Evolutionary conservation across 2,329 filamentous ascomycete species (phyloP).

Genomic region (Nemania sp.): DNA sequence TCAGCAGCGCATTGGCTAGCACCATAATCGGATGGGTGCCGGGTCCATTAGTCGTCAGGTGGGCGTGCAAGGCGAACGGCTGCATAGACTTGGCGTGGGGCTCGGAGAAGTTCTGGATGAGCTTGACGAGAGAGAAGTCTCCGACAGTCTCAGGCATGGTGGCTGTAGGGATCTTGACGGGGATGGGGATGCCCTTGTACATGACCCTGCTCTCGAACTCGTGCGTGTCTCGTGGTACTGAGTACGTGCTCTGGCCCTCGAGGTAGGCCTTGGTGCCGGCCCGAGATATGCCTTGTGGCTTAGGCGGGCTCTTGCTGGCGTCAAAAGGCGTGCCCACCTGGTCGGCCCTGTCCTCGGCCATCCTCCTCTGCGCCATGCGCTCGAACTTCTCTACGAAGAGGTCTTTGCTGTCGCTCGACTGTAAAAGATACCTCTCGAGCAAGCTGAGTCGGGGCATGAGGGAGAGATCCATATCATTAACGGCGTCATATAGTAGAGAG

Average conservation of each 20-base stretch:
- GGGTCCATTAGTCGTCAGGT: slow-evolving; percentile 88
- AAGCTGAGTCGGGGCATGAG: slow-evolving; percentile 84
- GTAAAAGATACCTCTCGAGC: slow-evolving; percentile 82
- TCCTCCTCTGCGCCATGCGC: slow-evolving; percentile 83
- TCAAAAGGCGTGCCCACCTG: slow-evolving; percentile 49
- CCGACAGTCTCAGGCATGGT: slow-evolving; percentile 94
- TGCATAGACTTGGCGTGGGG: slow-evolving; percentile 81
- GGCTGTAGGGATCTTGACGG: slow-evolving; percentile 93
- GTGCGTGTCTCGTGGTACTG: slow-evolving; percentile 89
- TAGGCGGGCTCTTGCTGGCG: slow-evolving; percentile 52
- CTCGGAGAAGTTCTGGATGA: slow-evolving; percentile 91
- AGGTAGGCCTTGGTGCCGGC: slow-evolving; percentile 66
- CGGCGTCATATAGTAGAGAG: slow-evolving; percentile 83
- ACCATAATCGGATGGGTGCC: slow-evolving; percentile 94
- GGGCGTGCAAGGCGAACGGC: slow-evolving; percentile 82
- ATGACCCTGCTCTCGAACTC: slow-evolving; percentile 95
- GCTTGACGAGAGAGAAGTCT: slow-evolving; percentile 95
- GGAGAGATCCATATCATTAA: slow-evolving; percentile 96
- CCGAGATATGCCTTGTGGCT: slow-evolving; percentile 55
- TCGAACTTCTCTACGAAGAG: slow-evolving; percentile 98
- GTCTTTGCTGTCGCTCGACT: slow-evolving; percentile 91
- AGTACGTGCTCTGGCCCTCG: slow-evolving; percentile 67
- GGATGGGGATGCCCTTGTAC: slow-evolving; percentile 95
- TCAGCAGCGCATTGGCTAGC: slow-evolving; percentile 89
- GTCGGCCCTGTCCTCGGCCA: slow-evolving; percentile 64